phyloP scores from a whole-genome alignment of 2,329 filamentous ascomycete genomes.

The Apiospora malaysiana region DNA sequence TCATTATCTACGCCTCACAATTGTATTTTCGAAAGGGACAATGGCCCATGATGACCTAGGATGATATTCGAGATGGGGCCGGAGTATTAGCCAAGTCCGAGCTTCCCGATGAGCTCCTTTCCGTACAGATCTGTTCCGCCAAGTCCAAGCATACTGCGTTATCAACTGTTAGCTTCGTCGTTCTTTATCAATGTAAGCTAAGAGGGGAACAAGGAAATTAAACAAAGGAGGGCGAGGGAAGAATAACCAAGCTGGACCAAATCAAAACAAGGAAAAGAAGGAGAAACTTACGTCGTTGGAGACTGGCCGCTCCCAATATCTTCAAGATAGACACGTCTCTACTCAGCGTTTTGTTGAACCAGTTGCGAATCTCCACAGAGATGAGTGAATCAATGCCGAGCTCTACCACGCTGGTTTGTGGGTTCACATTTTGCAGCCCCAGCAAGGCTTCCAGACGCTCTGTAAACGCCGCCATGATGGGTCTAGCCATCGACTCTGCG shows the following conservation, averaged over 20 bases:
- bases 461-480: constrained; percentile 38
- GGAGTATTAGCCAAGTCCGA: background rate
- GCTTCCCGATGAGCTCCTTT: background rate
- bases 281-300: constrained; percentile 32
- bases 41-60: background rate
- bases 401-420: constrained; percentile 41
- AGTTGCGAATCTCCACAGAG: constrained; percentile 47
- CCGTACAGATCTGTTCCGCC: constrained; percentile 12
- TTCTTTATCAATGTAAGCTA: background rate
- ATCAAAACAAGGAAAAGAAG: background rate
- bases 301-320: constrained; percentile 36
- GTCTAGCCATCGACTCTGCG: constrained; percentile 31
- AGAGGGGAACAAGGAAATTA: background rate
- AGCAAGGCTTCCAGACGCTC: constrained; percentile 40
- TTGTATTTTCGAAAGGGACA: too few species aligned
- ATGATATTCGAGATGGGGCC: background rate
- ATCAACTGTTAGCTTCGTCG: background rate
- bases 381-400: constrained; percentile 49
- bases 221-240: background rate
- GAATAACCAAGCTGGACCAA: too few species aligned
- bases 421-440: constrained; percentile 38
- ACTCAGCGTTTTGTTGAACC: constrained; percentile 43
- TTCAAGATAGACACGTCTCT: constrained; percentile 41
- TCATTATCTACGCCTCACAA: background rate
- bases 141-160: background rate